Evolutionary conservation across 257 asterid genomes (phyloP).

Genomic region (Scutellaria minor): DNA sequence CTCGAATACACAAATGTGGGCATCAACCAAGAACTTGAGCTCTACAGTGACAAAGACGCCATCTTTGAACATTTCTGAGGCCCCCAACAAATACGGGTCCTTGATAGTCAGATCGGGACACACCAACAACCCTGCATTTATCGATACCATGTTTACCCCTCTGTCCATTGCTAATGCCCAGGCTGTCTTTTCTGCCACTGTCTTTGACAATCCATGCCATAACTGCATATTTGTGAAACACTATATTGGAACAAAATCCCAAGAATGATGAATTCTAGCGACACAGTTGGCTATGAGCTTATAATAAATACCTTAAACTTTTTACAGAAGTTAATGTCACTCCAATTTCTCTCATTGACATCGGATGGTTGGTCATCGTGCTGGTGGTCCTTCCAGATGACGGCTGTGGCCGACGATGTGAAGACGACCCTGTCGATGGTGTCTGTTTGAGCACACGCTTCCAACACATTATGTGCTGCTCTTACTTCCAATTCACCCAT

Average conservation of each 20-base stretch:
- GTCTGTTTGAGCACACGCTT: constrained; percentile 94
- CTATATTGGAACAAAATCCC: no score
- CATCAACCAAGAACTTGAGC: constrained; percentile 70
- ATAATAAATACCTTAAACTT: constrained; percentile 65
- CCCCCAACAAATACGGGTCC: constrained; percentile 87
- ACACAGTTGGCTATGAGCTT: not conserved
- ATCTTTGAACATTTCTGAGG: constrained; percentile 81
- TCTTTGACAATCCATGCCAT: constrained; percentile 90
- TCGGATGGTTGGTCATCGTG: constrained; percentile 34
- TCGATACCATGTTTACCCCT: constrained; percentile 79
- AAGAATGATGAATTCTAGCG: no score
- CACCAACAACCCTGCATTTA: constrained; percentile 75
- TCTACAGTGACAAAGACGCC: constrained; percentile 90
- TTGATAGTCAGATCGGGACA: constrained; percentile 62
- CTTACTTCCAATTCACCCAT: constrained; percentile 92
- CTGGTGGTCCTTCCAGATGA: constrained; percentile 65
- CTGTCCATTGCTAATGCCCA: constrained; percentile 99
- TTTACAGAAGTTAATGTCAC: constrained; percentile 74
- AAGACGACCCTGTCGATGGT: constrained; percentile 81
- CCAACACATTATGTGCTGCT: constrained; percentile 96
- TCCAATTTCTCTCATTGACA: constrained; percentile 82
- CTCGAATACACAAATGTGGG: constrained; percentile 87
- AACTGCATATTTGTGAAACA: constrained; percentile 45
- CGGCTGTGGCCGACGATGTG: constrained; percentile 90
- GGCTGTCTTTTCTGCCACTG: constrained; percentile 85